Percentiles rank a stretch among this genome's conserved stretches.
phyloP scores from a whole-genome alignment of 192 early-diverging fungal genomes.

The Dimargaris xerosporica region DNA sequence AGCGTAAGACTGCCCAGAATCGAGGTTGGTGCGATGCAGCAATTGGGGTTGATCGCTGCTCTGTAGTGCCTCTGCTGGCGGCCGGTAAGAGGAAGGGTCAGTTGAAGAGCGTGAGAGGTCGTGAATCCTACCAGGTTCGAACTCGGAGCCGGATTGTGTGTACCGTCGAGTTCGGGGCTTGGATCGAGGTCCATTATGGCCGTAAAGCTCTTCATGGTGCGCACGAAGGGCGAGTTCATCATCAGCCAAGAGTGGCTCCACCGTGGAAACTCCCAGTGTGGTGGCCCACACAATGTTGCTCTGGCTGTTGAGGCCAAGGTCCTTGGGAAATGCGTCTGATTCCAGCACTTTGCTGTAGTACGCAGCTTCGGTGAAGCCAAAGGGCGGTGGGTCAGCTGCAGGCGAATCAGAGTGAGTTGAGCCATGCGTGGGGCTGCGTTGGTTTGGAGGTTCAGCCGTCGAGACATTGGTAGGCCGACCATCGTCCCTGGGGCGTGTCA shows the following conservation, averaged over 20 bases:
- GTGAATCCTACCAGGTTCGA: neutral
- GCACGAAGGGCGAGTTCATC: neutral
- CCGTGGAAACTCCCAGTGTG: neutral
- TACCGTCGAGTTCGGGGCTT: neutral
- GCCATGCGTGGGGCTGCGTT: too few relatives aligned
- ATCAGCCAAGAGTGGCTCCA: neutral
- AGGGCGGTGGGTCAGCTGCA: neutral
- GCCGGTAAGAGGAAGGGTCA: neutral
- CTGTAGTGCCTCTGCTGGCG: neutral
- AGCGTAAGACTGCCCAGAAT: too few relatives aligned
- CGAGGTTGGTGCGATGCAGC: neutral
- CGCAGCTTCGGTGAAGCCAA: neutral
- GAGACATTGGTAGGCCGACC: too few relatives aligned
- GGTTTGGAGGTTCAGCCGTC: too few relatives aligned
- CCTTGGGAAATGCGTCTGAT: neutral
- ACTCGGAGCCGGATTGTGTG: too few relatives aligned
- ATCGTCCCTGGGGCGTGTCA: too few relatives aligned
- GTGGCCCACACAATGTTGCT: conserved; percentile 4
- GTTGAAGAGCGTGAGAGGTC: neutral
- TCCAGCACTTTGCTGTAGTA: conserved; percentile 9
- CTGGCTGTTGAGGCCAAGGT: neutral
- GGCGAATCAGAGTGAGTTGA: too few relatives aligned
- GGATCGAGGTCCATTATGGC: neutral
- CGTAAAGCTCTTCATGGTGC: neutral
- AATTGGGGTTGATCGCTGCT: neutral